Evolutionary conservation across 2,329 filamentous ascomycete genomes (phyloP).

Genomic region (Ustilaginoidea virens): DNA sequence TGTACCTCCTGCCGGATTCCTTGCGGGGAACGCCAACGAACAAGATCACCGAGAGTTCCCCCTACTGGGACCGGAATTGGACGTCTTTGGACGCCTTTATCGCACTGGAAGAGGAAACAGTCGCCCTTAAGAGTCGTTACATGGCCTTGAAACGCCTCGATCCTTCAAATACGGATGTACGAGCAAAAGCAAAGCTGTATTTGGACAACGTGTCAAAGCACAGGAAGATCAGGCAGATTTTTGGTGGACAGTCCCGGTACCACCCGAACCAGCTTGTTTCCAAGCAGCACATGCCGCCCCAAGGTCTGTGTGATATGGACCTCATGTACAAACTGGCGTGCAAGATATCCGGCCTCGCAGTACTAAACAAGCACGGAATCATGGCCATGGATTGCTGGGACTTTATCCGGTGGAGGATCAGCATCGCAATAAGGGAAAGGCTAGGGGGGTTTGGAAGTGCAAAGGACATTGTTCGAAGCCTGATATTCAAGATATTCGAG

Average conservation of each 20-base stretch:
- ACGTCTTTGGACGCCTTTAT: slow-evolving; percentile 14
- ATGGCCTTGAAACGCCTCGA: neutral
- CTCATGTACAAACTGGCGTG: slow-evolving; percentile 20
- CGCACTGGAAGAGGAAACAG: slow-evolving; percentile 10
- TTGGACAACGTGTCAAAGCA: slow-evolving; percentile 18
- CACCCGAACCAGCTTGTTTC: slow-evolving; percentile 23
- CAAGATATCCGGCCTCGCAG: slow-evolving; percentile 16
- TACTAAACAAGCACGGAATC: slow-evolving; percentile 10
- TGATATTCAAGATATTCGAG: slow-evolving; percentile 8
- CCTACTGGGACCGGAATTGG: slow-evolving; percentile 18
- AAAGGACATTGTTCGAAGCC: slow-evolving; percentile 5
- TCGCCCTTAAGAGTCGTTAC: slow-evolving; percentile 7
- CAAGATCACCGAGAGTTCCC: slow-evolving; percentile 13
- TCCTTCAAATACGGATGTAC: slow-evolving; percentile 5
- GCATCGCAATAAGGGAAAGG: slow-evolving; percentile 6
- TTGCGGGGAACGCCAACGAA: slow-evolving; percentile 13
- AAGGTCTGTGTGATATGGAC: slow-evolving; percentile 19
- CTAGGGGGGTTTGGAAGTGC: slow-evolving; percentile 4
- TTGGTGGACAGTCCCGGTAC: slow-evolving; percentile 12
- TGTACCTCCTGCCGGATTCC: slow-evolving; percentile 11
- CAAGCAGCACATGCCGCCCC: slow-evolving; percentile 15
- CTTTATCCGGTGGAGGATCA: slow-evolving; percentile 21
- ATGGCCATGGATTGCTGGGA: slow-evolving; percentile 21
- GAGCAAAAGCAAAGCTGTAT: slow-evolving; percentile 10
- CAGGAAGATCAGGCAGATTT: slow-evolving; percentile 18